Base-by-base conservation (phyloP, 164 flowering plant species). In the Sextonia rubra region DNA sequence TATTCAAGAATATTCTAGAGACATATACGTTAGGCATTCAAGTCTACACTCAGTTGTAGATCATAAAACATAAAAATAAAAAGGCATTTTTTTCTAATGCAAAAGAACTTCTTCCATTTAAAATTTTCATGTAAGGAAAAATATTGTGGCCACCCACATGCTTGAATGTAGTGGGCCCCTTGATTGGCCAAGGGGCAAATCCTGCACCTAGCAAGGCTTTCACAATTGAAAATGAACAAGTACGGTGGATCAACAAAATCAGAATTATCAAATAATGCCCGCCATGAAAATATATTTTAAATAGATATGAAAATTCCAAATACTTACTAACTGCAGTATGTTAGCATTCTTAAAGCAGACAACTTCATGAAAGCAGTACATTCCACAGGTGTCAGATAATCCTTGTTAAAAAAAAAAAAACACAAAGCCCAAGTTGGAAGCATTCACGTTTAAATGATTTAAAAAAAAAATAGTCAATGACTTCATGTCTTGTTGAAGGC, bases 281-380 rank as follows among this genome's bases (percentile, higher is more conserved):
- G 9, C 5, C 44, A 37, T 7, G 44, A 5, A 37, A 37, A 9
- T 2, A 37, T 37, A 37, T 37, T 37, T 7, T 37, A 37, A 37
- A 37, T 37, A 37, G 11, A 47, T 22, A 62, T 27, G 26, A 11
- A 55, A 56, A 26, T 23, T 32, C 14, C 74, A 47, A 74, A 55
- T 47, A 74, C 86, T 84, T 80, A 90, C 93, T 70, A 84, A 70
- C 78, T 86, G 89, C 74, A 95, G 92, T 64, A 83, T 77, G 60
- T 83, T 87, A 66, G 87, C 90, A 78, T 86, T 70, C 75, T 87
- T 86, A 75, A 88, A 95, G 86, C 96, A 93, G 70, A 86, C 24
- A 69, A 89, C 79, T 80, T 93, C 97, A 77, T 91, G 94, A 47
- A 87, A 60, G 90, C 89, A 24, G 79, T 27, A 82, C 86, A 80